Conservation (phyloP, 129 eudicot genomes). For the Apium graveolens region DNA sequence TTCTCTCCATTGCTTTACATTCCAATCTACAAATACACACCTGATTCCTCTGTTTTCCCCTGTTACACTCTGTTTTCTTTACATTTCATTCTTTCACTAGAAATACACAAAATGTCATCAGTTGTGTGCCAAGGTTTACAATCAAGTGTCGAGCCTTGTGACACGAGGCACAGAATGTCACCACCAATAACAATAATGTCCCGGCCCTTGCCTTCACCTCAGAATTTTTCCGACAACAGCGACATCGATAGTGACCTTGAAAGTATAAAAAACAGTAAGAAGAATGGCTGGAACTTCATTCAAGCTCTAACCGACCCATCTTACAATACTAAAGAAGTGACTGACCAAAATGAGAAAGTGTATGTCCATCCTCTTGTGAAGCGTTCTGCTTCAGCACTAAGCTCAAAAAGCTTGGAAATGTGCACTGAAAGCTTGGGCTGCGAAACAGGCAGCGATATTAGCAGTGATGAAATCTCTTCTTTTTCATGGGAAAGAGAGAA, state of each 20-base stretch:
- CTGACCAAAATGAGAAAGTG: constrained; percentile 18
- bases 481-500: constrained; percentile 27
- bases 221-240: constrained; percentile 3
- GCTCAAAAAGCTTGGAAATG: constrained; percentile 76
- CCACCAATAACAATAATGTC: constrained; percentile 17
- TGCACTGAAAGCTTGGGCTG: constrained; percentile 93
- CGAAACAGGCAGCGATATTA: constrained; percentile 60
- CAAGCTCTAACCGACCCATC: constrained; percentile 36
- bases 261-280: constrained; percentile 6
- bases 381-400: constrained; percentile 45
- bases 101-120: constrained; percentile 27
- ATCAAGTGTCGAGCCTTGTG: constrained; percentile 37
- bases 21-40: background rate
- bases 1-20: constrained; percentile 14
- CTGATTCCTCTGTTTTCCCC: constrained; percentile 16
- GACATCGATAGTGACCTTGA: constrained; percentile 15
- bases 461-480: constrained; percentile 29
- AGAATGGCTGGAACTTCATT: constrained; percentile 39
- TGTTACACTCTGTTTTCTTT: constrained; percentile 25
- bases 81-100: background rate
- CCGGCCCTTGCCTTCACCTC: constrained; percentile 18
- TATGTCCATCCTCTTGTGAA: constrained; percentile 72
- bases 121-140: constrained; percentile 45
- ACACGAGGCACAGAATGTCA: constrained; percentile 23
- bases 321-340: constrained; percentile 3